phyloP scores from a whole-genome alignment of 306 rosid genomes.

The Corylus americana region DNA sequence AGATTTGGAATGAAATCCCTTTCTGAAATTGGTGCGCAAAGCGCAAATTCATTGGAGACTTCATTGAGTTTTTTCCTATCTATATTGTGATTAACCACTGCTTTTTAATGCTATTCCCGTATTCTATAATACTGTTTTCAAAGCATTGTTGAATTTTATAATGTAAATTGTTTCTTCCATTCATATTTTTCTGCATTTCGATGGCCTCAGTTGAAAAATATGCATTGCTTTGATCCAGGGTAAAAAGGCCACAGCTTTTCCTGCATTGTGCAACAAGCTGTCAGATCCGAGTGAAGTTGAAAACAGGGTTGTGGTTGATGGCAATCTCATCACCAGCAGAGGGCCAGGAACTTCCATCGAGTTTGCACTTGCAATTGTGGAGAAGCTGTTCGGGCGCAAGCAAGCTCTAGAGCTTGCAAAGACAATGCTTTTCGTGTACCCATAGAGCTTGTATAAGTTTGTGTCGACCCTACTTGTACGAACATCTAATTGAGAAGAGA shows the following conservation, averaged over 20 bases:
- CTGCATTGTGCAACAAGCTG: slow-evolving; percentile 63
- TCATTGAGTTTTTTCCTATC: background rate
- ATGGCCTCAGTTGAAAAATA: slow-evolving; percentile 5
- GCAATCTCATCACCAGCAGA: slow-evolving; percentile 83
- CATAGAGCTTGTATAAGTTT: slow-evolving; percentile 18
- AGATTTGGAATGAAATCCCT: background rate
- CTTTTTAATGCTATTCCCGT: background rate
- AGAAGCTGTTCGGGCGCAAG: slow-evolving; percentile 69
- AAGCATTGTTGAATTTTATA: background rate
- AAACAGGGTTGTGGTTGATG: slow-evolving; percentile 81
- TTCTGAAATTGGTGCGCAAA: background rate
- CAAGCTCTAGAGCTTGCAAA: slow-evolving; percentile 61
- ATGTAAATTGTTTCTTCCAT: background rate
- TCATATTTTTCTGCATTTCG: slow-evolving; percentile 5
- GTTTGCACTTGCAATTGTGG: slow-evolving; percentile 74
- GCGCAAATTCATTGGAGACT: background rate
- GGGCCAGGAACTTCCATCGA: slow-evolving; percentile 88
- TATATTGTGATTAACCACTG: background rate
- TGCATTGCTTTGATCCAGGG: slow-evolving; percentile 43
- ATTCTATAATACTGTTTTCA: background rate
- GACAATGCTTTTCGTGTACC: slow-evolving; percentile 42
- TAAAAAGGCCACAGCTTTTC: slow-evolving; percentile 83
- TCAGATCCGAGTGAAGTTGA: slow-evolving; percentile 73
- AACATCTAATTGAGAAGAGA: background rate
- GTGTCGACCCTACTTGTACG: background rate